Base-by-base conservation (phyloP, 2,329 filamentous ascomycete species). In the Canariomyces notabilis region DNA sequence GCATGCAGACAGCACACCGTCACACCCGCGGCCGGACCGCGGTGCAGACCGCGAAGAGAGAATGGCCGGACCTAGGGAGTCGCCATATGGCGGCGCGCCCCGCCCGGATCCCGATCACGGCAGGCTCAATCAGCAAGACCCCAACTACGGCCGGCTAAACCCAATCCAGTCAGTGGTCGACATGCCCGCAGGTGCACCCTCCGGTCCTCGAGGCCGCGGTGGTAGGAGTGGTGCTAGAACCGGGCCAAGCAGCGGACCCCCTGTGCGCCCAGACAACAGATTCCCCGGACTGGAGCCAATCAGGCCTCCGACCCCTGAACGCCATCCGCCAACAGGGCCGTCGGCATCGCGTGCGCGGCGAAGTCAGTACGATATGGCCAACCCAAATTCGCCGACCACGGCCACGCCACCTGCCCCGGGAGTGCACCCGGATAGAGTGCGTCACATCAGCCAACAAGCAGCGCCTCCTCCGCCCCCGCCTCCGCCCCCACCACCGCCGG, bases 111-210 rank as follows among this genome's bases (percentile, higher is more conserved):
- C 66, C 3, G 76, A 80, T 37, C 72, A 77, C 54, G 69, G 70
- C 31, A 67, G 73, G 51, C 55, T 72, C 16, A 69, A 67, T 44
- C 73, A 77, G 50, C 74, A 80, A 53, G 80, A 84, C 59, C 75
- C 77, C 14, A 80, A 77, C 46, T 83, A 83, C 55, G 80, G 80
- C 21, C 76, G 80, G 2, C 67, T 84, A 38, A 82, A 79, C 51
- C 66, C 74, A 2, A 71, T 75, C 40, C 67, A 72, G 39, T 67
- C 69, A 19, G 62, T 70, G 23, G 57, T 58, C 21, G 71, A 62
- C 62, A 68, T 75, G 33, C 79, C 79, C 3, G 74, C 74, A n/a
- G 80, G 77, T 2, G 78, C 79, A 73, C 41, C 75, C 70, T 53
- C 74, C 71, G 57, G 76, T 70, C 48, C 68, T 66, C 49, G 71